Conservation (phyloP, 768 basidiomycete genomes). For the Imleria badia region DNA sequence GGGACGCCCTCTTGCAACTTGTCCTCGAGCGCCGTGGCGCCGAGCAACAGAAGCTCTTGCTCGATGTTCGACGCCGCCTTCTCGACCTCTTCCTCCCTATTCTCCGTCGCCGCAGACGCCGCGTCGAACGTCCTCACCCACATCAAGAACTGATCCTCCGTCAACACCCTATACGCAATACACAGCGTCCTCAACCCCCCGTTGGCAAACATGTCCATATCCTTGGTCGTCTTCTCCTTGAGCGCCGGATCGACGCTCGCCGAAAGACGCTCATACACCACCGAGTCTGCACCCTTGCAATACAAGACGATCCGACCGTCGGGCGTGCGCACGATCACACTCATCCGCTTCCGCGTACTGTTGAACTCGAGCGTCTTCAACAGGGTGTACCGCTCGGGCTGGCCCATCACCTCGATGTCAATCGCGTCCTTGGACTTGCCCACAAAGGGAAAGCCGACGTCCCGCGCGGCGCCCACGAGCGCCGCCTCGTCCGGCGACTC, state of each 20-base stretch:
- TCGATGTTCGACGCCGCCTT: conserved; percentile 84
- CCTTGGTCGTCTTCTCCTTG: conserved; percentile 75
- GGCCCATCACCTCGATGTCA: conserved; percentile 92
- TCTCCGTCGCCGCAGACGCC: conserved; percentile 71
- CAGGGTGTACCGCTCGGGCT: conserved; percentile 75
- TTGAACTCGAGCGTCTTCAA: conserved; percentile 91
- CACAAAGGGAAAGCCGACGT: conserved; percentile 91
- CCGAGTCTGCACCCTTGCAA: conserved; percentile 96
- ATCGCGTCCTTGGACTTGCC: conserved; percentile 68
- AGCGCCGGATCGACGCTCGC: conserved; percentile 68
- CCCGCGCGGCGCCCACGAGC: conserved; percentile 86
- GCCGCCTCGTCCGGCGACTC: conserved; percentile 97
- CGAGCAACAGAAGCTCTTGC: conserved; percentile 78
- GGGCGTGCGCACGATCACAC: conserved; percentile 82
- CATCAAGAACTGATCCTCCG: conserved; percentile 78
- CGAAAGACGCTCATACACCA: conserved; percentile 87
- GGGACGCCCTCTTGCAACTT: conserved; percentile 97
- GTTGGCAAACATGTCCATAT: conserved; percentile 95
- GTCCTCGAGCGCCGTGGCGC: conserved; percentile 95
- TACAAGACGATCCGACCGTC: conserved; percentile 82
- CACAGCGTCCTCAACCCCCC: conserved; percentile 89
- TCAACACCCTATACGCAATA: conserved; percentile 76
- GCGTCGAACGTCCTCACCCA: conserved; percentile 84
- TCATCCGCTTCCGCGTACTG: conserved; percentile 94
- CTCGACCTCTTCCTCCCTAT: conserved; percentile 91